Conservation (phyloP, 768 basidiomycete genomes). For the Imleria badia region DNA sequence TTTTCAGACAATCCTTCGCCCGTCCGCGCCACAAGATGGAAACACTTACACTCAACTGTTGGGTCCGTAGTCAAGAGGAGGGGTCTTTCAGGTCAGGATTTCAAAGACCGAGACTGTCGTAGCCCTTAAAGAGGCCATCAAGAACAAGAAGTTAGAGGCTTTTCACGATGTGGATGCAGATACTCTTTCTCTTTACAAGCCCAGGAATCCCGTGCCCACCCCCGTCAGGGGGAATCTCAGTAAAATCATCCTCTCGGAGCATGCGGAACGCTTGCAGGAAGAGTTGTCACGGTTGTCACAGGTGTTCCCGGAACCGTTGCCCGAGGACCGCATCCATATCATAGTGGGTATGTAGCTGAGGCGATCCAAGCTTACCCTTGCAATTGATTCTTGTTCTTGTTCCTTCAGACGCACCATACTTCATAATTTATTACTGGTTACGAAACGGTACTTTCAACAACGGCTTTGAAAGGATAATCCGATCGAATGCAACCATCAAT, state of each 20-base stretch:
- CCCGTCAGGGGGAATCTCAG: background rate
- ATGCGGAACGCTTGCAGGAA: too few relatives aligned
- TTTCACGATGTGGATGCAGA: background rate
- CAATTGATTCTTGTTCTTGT: background rate
- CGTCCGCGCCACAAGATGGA: too few relatives aligned
- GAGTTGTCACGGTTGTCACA: too few relatives aligned
- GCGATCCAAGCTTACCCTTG: background rate
- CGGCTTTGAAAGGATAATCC: too few relatives aligned
- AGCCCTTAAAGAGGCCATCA: slow-evolving; percentile 2
- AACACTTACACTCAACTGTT: background rate
- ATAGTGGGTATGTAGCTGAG: background rate
- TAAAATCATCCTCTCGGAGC: background rate
- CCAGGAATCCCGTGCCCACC: background rate
- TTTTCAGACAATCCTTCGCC: too few relatives aligned
- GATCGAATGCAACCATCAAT: background rate
- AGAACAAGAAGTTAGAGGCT: background rate
- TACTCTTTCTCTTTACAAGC: too few relatives aligned
- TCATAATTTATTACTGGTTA: background rate
- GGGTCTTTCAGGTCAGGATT: slow-evolving; percentile 2
- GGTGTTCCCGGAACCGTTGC: too few relatives aligned
- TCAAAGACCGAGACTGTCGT: background rate
- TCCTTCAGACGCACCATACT: background rate
- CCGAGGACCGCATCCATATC: background rate
- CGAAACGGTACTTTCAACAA: background rate
- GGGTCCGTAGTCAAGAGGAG: background rate